Conservation (phyloP, 176 grass and related monocot genomes). For the Elymus sibiricus region DNA sequence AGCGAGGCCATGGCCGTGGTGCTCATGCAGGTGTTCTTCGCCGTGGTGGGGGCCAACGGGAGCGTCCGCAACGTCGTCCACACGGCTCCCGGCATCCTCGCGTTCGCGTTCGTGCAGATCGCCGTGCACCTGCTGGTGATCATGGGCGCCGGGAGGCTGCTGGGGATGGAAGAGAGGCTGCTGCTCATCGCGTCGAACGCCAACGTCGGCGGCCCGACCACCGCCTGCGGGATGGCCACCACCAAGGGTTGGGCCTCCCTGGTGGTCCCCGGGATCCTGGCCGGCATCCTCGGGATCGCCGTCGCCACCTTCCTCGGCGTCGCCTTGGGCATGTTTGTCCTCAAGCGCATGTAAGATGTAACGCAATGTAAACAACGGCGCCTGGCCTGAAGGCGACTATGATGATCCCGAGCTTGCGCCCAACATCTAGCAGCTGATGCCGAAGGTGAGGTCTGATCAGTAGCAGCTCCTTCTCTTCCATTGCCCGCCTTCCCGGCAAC, state of each 20-base stretch:
- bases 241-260: constrained; percentile 70
- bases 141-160: constrained; percentile 55
- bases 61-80: constrained; percentile 70
- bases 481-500: too few relatives aligned
- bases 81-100: constrained; percentile 55
- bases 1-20: constrained; percentile 63
- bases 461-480: too few relatives aligned
- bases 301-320: constrained; percentile 60
- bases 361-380: too few relatives aligned
- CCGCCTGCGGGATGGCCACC: constrained; percentile 58
- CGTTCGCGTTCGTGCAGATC: constrained; percentile 66
- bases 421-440: too few relatives aligned
- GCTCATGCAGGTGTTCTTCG: constrained; percentile 86
- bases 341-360: constrained; percentile 21
- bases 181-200: too few relatives aligned
- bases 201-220: too few relatives aligned
- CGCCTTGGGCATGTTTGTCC: constrained; percentile 50
- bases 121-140: constrained; percentile 53
- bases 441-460: too few relatives aligned
- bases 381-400: background rate
- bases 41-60: constrained; percentile 68
- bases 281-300: constrained; percentile 41
- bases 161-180: constrained; percentile 44
- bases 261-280: constrained; percentile 72
- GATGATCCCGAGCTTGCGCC: background rate